phyloP scores from a whole-genome alignment of 441 rosid genomes.

The Adansonia rubrostipa region DNA sequence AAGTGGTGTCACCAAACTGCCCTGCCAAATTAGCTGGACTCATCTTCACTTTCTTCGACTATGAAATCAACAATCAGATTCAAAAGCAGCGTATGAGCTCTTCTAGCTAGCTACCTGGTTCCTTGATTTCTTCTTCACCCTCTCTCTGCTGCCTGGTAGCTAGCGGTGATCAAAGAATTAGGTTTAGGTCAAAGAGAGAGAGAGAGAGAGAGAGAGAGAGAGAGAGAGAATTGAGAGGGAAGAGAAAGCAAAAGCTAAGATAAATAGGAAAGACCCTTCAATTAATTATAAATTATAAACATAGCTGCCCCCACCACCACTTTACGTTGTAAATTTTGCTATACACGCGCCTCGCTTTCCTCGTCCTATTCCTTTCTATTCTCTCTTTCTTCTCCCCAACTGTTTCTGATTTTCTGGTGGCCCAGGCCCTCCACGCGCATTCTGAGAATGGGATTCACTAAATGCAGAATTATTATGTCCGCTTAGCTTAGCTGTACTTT shows the following conservation, averaged over 20 bases:
- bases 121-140: neutral
- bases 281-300: constrained; percentile 40
- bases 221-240: constrained; percentile 40
- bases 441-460: constrained; percentile 27
- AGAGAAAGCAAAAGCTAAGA: constrained; percentile 47
- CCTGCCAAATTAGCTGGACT: constrained; percentile 55
- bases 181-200: constrained; percentile 19
- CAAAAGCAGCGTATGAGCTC: neutral
- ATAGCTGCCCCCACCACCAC: constrained; percentile 37
- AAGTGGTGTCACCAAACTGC: constrained; percentile 81
- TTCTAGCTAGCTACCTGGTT: neutral
- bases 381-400: too few species aligned
- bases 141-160: neutral
- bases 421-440: constrained; percentile 31
- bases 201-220: neutral
- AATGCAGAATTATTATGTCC: constrained; percentile 44
- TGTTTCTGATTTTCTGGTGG: too few species aligned
- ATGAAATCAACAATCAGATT: neutral
- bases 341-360: constrained; percentile 31
- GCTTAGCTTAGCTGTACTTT: constrained; percentile 41
- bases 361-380: too few species aligned
- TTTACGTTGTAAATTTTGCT: constrained; percentile 20
- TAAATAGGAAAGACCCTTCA: neutral
- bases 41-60: constrained; percentile 33
- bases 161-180: neutral